phyloP scores from a whole-genome alignment of 179 eudicot species.

The Silene vulgaris region DNA sequence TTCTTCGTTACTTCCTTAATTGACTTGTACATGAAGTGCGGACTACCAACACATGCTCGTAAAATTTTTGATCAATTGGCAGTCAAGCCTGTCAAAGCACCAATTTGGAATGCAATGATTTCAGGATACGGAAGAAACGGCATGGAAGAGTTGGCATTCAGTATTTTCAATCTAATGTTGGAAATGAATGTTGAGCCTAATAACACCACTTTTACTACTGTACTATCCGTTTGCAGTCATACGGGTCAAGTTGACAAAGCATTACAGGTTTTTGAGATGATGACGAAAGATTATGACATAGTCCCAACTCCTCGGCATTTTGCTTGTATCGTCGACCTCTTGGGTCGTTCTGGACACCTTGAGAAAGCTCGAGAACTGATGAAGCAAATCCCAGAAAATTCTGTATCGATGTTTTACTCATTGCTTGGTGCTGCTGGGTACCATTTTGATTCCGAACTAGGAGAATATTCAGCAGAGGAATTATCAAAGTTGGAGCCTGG shows the following conservation, averaged over 20 bases:
- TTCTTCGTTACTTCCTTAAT: conserved; percentile 60
- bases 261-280: conserved; percentile 47
- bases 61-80: conserved; percentile 45
- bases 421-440: conserved; percentile 60
- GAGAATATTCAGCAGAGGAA: conserved; percentile 53
- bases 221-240: conserved; percentile 65
- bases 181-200: conserved; percentile 52
- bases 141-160: conserved; percentile 46
- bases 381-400: conserved; percentile 36
- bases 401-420: conserved; percentile 50
- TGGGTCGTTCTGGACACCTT: conserved; percentile 63
- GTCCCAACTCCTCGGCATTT: conserved; percentile 49
- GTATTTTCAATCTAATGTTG: conserved; percentile 56
- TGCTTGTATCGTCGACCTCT: conserved; percentile 58
- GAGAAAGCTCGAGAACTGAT: conserved; percentile 56
- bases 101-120: conserved; percentile 82
- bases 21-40: conserved; percentile 84
- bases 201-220: conserved; percentile 46
- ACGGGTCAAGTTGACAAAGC: conserved; percentile 55
- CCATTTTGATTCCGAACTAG: conserved; percentile 46
- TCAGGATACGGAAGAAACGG: conserved; percentile 79
- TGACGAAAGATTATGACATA: conserved; percentile 44
- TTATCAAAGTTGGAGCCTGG: conserved; percentile 53
- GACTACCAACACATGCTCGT: conserved; percentile 45
- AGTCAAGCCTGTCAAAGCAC: conserved; percentile 48